These are phyloP conservation scores for Arctium minus DNA, from an alignment of 129 eudicot genomes.

Conservation along the genomic window DNA sequence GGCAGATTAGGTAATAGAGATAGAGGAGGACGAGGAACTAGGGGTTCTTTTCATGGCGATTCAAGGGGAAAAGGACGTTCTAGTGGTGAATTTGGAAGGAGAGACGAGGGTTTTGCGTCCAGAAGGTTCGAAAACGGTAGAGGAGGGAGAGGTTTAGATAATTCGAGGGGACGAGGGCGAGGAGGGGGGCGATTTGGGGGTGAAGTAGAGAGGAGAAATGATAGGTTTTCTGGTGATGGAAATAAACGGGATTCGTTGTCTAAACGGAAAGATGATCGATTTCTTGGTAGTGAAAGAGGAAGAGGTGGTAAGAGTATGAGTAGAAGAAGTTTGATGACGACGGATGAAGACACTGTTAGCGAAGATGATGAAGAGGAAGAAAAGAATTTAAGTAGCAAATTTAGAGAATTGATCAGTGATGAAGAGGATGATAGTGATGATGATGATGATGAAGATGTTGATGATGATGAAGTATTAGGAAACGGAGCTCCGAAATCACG, in stretches of 20 bases:
- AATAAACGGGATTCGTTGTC: not conserved
- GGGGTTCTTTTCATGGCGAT: slow-evolving; percentile 1
- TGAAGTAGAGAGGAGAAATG: slow-evolving; percentile 23
- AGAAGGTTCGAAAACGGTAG: not conserved
- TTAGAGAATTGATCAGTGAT: slow-evolving; percentile 55
- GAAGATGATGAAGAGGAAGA: slow-evolving; percentile 39
- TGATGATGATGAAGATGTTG: slow-evolving; percentile 21
- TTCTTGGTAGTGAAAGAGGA: slow-evolving; percentile 18
- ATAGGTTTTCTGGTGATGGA: not conserved
- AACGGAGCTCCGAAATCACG: slow-evolving; percentile 21
- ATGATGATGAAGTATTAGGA: slow-evolving; percentile 21
- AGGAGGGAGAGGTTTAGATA: slow-evolving; percentile 12
- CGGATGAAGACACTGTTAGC: slow-evolving; percentile 16
- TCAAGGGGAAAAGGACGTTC: slow-evolving; percentile 20
- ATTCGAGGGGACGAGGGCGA: not conserved
- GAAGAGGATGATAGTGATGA: slow-evolving; percentile 44
- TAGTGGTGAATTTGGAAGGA: slow-evolving; percentile 17
- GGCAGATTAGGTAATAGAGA: slow-evolving; percentile 5
- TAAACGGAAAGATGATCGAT: slow-evolving; percentile 17
- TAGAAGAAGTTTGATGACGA: slow-evolving; percentile 25
- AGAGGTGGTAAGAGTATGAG: slow-evolving; percentile 31
- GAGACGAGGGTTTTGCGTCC: slow-evolving; percentile 11
- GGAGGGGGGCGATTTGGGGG: slow-evolving; percentile 19
- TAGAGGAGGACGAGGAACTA: slow-evolving; percentile 11
- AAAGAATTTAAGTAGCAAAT: slow-evolving; percentile 27